Conservation (phyloP, 805 yeast species). For the Clavispora santaluciae region DNA sequence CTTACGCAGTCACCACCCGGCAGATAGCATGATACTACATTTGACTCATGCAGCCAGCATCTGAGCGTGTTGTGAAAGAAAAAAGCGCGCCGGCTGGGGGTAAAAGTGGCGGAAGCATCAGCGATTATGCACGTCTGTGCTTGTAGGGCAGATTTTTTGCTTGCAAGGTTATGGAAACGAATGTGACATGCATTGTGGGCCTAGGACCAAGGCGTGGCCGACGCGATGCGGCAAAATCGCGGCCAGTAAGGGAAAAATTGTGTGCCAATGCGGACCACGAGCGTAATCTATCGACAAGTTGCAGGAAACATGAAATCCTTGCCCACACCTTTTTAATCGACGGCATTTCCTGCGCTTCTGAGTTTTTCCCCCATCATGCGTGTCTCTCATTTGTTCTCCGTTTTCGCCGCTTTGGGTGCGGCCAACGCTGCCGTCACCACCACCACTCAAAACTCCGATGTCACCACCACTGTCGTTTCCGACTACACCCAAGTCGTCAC, state of each 20-base stretch:
- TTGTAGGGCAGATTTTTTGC: too few relatives aligned
- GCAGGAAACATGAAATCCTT: background rate
- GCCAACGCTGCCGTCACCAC: background rate
- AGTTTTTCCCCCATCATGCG: background rate
- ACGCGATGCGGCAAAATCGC: background rate
- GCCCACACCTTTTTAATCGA: background rate
- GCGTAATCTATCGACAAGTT: background rate
- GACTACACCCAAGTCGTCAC: slow-evolving; percentile 22
- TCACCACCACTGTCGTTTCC: slow-evolving; percentile 20
- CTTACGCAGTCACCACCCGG: background rate
- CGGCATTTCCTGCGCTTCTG: background rate
- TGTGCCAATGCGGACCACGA: background rate
- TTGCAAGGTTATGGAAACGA: background rate
- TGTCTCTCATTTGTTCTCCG: background rate
- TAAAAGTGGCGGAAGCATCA: too few relatives aligned
- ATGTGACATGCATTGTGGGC: too few relatives aligned
- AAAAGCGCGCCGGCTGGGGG: too few relatives aligned
- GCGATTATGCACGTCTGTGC: too few relatives aligned
- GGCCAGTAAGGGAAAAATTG: background rate
- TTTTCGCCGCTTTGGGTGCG: background rate
- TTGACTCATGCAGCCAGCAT: background rate
- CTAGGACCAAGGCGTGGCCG: background rate
- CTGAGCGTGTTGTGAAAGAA: too few relatives aligned
- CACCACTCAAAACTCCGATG: slow-evolving; percentile 1
- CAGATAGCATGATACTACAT: background rate